These are phyloP conservation scores for Rhazya stricta DNA, from an alignment of 257 asterid genomes.

Conservation along the genomic window DNA sequence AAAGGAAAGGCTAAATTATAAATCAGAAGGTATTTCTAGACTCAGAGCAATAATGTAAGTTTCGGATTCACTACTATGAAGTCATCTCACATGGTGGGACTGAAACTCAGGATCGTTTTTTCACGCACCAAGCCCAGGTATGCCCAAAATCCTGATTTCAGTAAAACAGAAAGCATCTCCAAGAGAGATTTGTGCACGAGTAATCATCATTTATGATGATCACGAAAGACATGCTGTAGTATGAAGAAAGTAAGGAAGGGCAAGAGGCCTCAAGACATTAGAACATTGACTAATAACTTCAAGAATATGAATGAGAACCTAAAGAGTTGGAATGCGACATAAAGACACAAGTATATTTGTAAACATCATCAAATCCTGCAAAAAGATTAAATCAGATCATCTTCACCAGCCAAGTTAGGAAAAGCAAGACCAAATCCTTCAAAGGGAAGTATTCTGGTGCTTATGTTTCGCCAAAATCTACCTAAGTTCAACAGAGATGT, in stretches of 20 bases:
- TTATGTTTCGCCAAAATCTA: not conserved
- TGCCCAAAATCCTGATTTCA: not conserved
- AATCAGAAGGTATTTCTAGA: not conserved
- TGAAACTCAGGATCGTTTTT: not conserved
- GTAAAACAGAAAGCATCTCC: not conserved
- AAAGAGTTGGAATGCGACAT: not conserved
- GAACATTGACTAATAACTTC: not conserved
- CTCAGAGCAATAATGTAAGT: not conserved
- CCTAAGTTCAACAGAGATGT: not conserved
- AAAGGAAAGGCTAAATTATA: not conserved
- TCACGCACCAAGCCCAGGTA: not conserved
- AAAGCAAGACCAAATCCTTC: not conserved
- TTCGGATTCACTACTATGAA: not conserved
- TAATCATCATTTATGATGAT: not conserved
- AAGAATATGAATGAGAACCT: not conserved
- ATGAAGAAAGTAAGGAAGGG: not conserved
- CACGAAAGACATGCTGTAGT: not conserved
- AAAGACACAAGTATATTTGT: not conserved
- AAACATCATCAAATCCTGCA: not conserved
- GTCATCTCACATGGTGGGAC: not conserved
- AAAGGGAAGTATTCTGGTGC: not conserved
- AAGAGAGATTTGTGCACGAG: not conserved
- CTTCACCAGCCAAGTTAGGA: not conserved
- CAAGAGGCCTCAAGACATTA: not conserved
- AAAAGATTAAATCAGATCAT: not conserved